A percentile compares a stretch with the other conserved stretches of the same genome.
phyloP scores from a whole-genome alignment of 2,329 filamentous ascomycete species.

The Monosporascus ibericus region DNA sequence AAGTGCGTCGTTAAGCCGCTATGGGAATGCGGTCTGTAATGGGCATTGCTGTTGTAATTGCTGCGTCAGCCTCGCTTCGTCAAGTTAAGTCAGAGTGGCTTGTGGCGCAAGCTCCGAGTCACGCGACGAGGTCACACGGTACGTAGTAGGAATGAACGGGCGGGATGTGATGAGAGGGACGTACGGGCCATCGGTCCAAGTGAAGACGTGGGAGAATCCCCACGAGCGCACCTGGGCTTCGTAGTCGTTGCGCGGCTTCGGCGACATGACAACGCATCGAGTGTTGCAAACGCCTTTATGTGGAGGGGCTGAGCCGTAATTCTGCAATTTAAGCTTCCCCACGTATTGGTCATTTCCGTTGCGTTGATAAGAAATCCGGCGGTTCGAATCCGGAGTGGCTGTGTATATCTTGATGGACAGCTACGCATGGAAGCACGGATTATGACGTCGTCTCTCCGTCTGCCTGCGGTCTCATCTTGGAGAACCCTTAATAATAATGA shows the following conservation, averaged over 20 bases:
- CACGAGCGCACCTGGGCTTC: conserved; percentile 61
- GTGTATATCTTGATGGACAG: not conserved
- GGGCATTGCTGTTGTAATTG: conserved; percentile 48
- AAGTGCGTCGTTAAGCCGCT: conserved; percentile 61
- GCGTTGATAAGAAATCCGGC: too few relatives aligned
- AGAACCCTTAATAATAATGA: too few relatives aligned
- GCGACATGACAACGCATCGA: conserved; percentile 8
- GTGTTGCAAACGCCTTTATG: not conserved
- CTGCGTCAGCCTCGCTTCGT: conserved; percentile 9
- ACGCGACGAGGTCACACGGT: not conserved
- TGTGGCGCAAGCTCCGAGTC: too few relatives aligned
- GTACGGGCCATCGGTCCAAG: conserved; percentile 66
- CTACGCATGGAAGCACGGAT: too few relatives aligned
- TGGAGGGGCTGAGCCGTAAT: not conserved
- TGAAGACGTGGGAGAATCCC: conserved; percentile 65
- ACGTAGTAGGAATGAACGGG: not conserved
- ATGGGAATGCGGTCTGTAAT: conserved; percentile 66
- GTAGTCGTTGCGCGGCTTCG: conserved; percentile 37
- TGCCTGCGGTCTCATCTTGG: not conserved
- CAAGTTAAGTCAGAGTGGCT: too few relatives aligned
- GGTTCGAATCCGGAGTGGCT: not conserved
- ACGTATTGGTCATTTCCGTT: not conserved
- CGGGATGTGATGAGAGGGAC: conserved; percentile 22
- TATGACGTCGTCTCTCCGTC: not conserved
- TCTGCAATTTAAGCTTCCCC: not conserved